phyloP scores from a whole-genome alignment of 2,329 filamentous ascomycete genomes.

The Calonectria ilicicola region DNA sequence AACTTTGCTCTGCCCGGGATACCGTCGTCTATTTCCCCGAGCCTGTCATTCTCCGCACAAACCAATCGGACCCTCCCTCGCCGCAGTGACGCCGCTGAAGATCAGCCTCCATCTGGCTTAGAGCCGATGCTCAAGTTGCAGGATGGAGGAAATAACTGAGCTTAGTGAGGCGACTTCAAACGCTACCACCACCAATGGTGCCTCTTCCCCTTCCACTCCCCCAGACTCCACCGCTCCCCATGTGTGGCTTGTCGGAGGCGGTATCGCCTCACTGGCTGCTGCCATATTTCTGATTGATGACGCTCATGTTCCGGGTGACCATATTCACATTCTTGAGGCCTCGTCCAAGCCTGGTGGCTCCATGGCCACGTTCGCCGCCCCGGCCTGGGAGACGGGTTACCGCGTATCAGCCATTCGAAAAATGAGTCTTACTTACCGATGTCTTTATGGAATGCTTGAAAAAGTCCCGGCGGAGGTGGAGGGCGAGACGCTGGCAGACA shows the following conservation, averaged over 20 bases:
- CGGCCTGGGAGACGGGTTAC: conserved; percentile 41
- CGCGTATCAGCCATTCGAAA: conserved; percentile 43
- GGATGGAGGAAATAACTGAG: conserved; percentile 21
- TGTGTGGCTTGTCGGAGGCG: conserved; percentile 43
- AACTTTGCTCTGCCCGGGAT: conserved; percentile 4
- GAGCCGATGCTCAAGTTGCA: conserved; percentile 9
- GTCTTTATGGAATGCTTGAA: conserved; percentile 41
- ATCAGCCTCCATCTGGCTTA: conserved; percentile 31
- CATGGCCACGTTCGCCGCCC: conserved; percentile 36
- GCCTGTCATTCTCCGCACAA: conserved; percentile 17
- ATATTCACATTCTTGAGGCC: conserved; percentile 43
- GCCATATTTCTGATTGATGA: conserved; percentile 42
- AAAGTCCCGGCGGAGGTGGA: conserved; percentile 37
- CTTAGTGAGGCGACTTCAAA: conserved; percentile 21
- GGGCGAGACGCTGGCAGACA: conserved; percentile 38
- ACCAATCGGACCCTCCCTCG: conserved; percentile 23
- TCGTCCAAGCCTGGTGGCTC: conserved; percentile 39
- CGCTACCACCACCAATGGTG: conserved; percentile 26
- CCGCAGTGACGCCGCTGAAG: conserved; percentile 23
- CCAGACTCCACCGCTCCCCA: conserved; percentile 25
- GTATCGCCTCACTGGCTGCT: conserved; percentile 41
- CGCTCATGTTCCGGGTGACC: conserved; percentile 37
- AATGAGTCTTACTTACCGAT: conserved; percentile 41
- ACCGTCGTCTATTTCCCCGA: conserved; percentile 24
- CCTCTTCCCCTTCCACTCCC: not conserved